phyloP scores from a whole-genome alignment of 306 rosid species.

The Phaseolus lunatus region DNA sequence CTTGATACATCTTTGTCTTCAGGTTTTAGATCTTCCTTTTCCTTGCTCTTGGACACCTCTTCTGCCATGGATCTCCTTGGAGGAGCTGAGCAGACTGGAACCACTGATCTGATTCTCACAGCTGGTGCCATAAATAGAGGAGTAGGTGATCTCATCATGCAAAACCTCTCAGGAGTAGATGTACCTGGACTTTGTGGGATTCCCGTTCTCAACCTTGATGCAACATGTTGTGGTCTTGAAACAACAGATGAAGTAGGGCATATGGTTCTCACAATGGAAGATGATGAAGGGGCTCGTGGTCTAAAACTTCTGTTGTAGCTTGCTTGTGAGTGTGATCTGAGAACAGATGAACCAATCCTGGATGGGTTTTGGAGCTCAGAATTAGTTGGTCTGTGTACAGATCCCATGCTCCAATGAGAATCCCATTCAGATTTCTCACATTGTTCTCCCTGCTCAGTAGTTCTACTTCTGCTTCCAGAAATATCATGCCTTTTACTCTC shows the following conservation, averaged over 20 bases:
- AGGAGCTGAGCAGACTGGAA: conserved; percentile 89
- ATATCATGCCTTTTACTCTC: conserved; percentile 50
- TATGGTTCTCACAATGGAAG: conserved; percentile 54
- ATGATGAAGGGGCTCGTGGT: conserved; percentile 49
- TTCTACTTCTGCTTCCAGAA: conserved; percentile 47
- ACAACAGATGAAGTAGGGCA: conserved; percentile 49
- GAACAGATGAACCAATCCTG: conserved; percentile 43
- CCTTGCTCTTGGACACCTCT: conserved; percentile 42
- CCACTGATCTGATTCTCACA: conserved; percentile 78
- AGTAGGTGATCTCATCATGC: conserved; percentile 53
- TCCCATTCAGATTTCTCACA: conserved; percentile 50
- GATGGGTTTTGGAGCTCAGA: conserved; percentile 49
- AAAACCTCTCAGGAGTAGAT: conserved; percentile 45
- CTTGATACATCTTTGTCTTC: conserved; percentile 49
- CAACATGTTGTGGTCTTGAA: conserved; percentile 53
- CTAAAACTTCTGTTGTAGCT: conserved; percentile 53
- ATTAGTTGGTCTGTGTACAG: conserved; percentile 48
- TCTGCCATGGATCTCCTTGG: conserved; percentile 60
- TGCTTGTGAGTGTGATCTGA: conserved; percentile 49
- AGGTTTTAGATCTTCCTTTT: conserved; percentile 48
- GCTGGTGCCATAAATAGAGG: conserved; percentile 71
- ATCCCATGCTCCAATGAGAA: conserved; percentile 46
- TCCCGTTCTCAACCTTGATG: conserved; percentile 61
- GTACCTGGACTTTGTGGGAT: conserved; percentile 48
- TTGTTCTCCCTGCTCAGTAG: conserved; percentile 51